Evolutionary conservation across 2,329 filamentous ascomycete genomes (phyloP), one percentile per base, ranked within the genome.

Genomic region (Chaetoscypha palmicola): DNA sequence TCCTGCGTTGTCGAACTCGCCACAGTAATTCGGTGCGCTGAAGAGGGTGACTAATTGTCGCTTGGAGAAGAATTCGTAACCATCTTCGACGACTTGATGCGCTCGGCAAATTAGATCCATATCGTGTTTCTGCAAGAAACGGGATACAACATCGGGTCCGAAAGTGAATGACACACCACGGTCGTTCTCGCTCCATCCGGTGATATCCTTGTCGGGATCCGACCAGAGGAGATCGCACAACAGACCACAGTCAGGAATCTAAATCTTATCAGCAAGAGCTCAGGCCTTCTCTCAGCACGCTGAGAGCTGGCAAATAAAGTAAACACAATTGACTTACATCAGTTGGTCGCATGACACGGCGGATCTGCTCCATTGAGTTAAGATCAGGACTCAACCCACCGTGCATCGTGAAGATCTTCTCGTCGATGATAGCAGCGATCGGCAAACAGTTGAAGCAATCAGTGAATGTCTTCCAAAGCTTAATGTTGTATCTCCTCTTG

Each of bases 331-430:
- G 33, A 79, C 90, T 74, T 79, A 97, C 91, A 76, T 98, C 92
- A 60, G 92, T 98, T 49, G 92, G 92, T 62, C 92, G 85, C 90
- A 97, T 97, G 58, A 98, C 91, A 59, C 91, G 86, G 65, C 92
- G 88, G 60, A 98, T 98, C 74, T 98, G 91, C 74, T 98, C 92
- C 92, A 98, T 98, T 24, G 90, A 96, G 77, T 97, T 96, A 55
- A 98, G 76, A 65, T 96, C 92, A 34, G 92, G 92, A 68, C 89
- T 96, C 62, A 98, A 72, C 63, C 92, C 92, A 64, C 92, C 92
- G 70, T 98, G 92, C 91, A 98, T 96, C 64, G 90, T 96, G 74
- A 98, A 97, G 65, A 98, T 98, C 83, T 97, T 98, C 76, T 96
- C 92, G 63, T 95, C 91, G 60, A 98, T 96, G 69, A 98, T 98